Evolutionary conservation across 2,329 filamentous ascomycete genomes (phyloP), one percentile per base, ranked within the genome.

Genomic region (Diaporthe longicolla): DNA sequence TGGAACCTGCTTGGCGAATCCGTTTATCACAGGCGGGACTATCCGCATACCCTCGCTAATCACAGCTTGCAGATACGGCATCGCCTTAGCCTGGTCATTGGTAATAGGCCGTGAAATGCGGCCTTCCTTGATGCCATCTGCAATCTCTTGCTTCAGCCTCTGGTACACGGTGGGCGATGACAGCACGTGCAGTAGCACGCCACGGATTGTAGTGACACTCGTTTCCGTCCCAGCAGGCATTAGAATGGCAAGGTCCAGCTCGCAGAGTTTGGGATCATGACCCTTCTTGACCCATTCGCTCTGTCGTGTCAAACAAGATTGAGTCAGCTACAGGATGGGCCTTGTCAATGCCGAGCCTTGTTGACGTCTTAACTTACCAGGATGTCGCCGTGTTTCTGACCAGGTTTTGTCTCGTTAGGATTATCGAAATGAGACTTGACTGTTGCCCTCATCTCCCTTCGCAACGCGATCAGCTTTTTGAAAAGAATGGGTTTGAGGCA

Each of bases 141-240:
- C 81, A 32, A 82, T 71, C 26, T 77, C 79, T 50, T 76, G 29
- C 24, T 66, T 74, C 0, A 89, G 77, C 26, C 82, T 83, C 4
- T 76, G 73, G 69, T 85, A 83, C 0, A 86, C 81, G 1, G 80
- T 80, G 0, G 86, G 86, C 26, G 83, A 83, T 11, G 83, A 85
- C 32, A 84, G 82, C 72, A 89, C 78, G 77, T 86, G 84, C 37
- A 88, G 82, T 54, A 89, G 66, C 7, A 83, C 86, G 58, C 83
- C 80, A 4, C 87, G 84, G 4, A 89, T 82, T 2, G 83, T 82
- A 0, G 84, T 85, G 0, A 87, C 84, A 0, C 86, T 87, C 15
- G 86, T 88, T 74, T 89, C 87, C 3, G 86, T 85, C 5, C 87
- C 88, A 8, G 87, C 87, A 2, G 86, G 82, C 71, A 75, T 40